Percentiles rank a stretch among this genome's conserved stretches.
Conservation (phyloP, 768 basidiomycete genomes). For the Serendipita sp. region DNA sequence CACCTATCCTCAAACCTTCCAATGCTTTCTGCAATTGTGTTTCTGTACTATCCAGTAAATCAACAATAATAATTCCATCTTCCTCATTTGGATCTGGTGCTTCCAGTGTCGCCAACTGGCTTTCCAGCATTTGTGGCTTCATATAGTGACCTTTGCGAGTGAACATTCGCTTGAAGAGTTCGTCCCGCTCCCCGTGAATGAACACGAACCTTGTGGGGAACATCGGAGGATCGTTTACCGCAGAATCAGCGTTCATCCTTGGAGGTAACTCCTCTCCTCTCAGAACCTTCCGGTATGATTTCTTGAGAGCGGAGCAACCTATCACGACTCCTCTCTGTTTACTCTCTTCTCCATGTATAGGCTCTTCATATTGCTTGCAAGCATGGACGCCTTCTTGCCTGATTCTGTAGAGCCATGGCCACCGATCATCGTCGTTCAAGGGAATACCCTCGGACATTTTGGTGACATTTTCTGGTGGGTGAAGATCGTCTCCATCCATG, state of each 20-base stretch:
- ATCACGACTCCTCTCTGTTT: slow-evolving; percentile 46
- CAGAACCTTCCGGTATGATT: slow-evolving; percentile 64
- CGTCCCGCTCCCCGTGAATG: slow-evolving; percentile 41
- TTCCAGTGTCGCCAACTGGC: slow-evolving; percentile 59
- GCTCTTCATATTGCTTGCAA: slow-evolving; percentile 16
- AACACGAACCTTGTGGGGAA: slow-evolving; percentile 69
- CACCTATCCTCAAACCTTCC: slow-evolving; percentile 20
- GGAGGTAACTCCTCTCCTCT: slow-evolving; percentile 31
- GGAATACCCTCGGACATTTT: slow-evolving; percentile 75
- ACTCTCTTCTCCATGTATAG: slow-evolving; percentile 10
- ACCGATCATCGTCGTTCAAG: slow-evolving; percentile 64
- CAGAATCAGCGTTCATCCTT: not conserved
- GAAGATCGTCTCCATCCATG: slow-evolving; percentile 80
- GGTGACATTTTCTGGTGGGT: slow-evolving; percentile 61
- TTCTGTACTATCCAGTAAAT: slow-evolving; percentile 34
- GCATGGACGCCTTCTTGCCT: slow-evolving; percentile 44
- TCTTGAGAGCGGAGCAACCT: slow-evolving; percentile 75
- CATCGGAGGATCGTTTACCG: not conserved
- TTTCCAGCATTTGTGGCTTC: slow-evolving; percentile 67
- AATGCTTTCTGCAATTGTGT: slow-evolving; percentile 37
- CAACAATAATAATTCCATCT: slow-evolving; percentile 49
- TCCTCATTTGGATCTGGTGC: slow-evolving; percentile 39
- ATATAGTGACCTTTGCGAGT: slow-evolving; percentile 62
- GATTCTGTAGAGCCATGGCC: slow-evolving; percentile 70
- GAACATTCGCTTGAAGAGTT: slow-evolving; percentile 48